phyloP scores from a whole-genome alignment of 2,329 filamentous ascomycete species.

The Pseudopyricularia cyperi region DNA sequence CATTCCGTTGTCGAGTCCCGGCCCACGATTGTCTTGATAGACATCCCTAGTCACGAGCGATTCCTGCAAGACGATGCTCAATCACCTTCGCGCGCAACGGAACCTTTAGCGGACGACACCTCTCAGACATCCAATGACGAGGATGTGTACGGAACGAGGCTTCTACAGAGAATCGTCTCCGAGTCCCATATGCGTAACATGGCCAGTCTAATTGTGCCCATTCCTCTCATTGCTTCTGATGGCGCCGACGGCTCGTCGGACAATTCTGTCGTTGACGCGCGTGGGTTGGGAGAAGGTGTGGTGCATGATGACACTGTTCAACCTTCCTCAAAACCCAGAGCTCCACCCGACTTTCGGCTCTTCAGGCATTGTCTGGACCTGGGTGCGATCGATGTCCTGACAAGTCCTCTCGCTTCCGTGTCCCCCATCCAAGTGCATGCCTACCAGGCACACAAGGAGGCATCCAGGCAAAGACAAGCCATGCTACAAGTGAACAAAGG shows the following conservation, averaged over 20 bases:
- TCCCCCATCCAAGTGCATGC: conserved; percentile 70
- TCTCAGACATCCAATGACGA: conserved; percentile 25
- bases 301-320: conserved; percentile 14
- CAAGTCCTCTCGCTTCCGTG: conserved; percentile 66
- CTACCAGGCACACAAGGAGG: conserved; percentile 69
- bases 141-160: conserved; percentile 39
- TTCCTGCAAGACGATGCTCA: conserved; percentile 19
- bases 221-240: conserved; percentile 36
- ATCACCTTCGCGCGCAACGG: conserved; percentile 25
- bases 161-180: conserved; percentile 43
- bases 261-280: background rate
- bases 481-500: conserved; percentile 60
- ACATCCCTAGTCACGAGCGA: conserved; percentile 38
- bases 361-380: conserved; percentile 68
- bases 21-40: conserved; percentile 44
- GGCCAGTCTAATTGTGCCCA: conserved; percentile 42
- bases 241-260: background rate
- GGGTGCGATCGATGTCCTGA: conserved; percentile 76
- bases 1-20: conserved; percentile 35
- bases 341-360: conserved; percentile 26
- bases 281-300: background rate
- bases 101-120: conserved; percentile 22
- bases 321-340: conserved; percentile 2
- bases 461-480: conserved; percentile 57
- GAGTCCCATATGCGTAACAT: conserved; percentile 43